Evolutionary conservation across 805 yeast genomes (phyloP).

Genomic region (Saccharomycopsis sp.): DNA sequence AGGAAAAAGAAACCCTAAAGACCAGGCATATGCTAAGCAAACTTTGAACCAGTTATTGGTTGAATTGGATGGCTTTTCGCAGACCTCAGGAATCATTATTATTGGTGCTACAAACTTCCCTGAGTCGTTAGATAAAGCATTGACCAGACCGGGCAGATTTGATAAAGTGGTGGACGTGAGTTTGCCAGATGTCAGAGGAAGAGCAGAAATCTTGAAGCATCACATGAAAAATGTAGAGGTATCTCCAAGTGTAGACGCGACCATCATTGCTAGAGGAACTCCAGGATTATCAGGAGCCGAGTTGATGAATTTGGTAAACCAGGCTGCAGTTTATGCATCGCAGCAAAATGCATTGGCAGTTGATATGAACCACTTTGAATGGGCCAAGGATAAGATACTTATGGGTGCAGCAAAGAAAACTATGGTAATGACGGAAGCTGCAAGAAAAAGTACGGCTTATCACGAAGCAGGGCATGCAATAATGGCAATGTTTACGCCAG

Average conservation of each 20-base stretch:
- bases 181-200: constrained; percentile 96
- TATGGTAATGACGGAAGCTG: constrained; percentile 95
- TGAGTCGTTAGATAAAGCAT: constrained; percentile 90
- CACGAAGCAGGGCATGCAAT: constrained; percentile 99
- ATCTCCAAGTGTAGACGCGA: constrained; percentile 78
- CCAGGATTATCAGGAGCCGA: constrained; percentile 99
- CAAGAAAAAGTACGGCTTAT: constrained; percentile 89
- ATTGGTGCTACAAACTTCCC: constrained; percentile 99
- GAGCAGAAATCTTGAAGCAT: constrained; percentile 84
- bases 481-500: constrained; percentile 90
- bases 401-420: constrained; percentile 98
- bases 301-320: constrained; percentile 89
- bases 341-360: constrained; percentile 87
- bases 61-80: constrained; percentile 93
- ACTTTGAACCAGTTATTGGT: constrained; percentile 93
- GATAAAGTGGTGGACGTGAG: constrained; percentile 94
- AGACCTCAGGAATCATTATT: constrained; percentile 85
- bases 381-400: constrained; percentile 98
- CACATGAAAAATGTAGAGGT: constrained; percentile 89
- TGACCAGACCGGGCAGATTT: constrained; percentile 97
- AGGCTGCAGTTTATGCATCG: constrained; percentile 96
- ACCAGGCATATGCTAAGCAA: constrained; percentile 97
- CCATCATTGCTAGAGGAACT: constrained; percentile 91
- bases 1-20: constrained; percentile 94
- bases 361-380: constrained; percentile 86